Conservation (phyloP, 148 eudicot species). For the Nepenthes gracilis region DNA sequence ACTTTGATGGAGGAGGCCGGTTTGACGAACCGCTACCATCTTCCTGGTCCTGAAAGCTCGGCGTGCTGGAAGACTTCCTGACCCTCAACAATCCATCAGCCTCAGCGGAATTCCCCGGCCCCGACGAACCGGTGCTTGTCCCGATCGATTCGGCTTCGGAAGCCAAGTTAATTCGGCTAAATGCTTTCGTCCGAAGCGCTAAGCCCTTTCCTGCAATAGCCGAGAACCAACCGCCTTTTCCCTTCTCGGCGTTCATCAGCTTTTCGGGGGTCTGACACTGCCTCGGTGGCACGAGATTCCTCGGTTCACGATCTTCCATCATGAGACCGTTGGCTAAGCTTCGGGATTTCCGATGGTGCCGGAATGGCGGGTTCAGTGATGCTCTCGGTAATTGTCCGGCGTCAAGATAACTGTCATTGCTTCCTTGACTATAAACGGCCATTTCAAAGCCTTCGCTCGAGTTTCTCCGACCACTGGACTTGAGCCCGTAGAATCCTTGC, state of each 20-base stretch:
- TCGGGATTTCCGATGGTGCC: constrained; percentile 57
- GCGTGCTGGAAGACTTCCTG: constrained; percentile 72
- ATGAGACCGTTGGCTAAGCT: constrained; percentile 54
- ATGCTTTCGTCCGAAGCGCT: constrained; percentile 73
- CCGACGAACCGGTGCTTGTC: constrained; percentile 11
- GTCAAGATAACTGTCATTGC: constrained; percentile 22
- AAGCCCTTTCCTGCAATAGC: constrained; percentile 70
- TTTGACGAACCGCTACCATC: constrained; percentile 25
- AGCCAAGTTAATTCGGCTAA: constrained; percentile 39
- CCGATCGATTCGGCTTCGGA: constrained; percentile 26
- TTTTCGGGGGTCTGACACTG: constrained; percentile 58
- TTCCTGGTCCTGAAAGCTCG: constrained; percentile 70
- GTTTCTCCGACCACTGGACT: constrained; percentile 11
- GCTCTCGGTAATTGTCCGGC: constrained; percentile 31
- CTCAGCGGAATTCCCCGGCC: constrained; percentile 27
- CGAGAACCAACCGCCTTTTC: constrained; percentile 47
- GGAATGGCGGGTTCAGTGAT: constrained; percentile 31
- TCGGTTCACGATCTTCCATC: constrained; percentile 32
- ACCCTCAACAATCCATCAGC: constrained; percentile 38
- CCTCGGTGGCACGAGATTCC: constrained; percentile 18
- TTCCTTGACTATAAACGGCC: constrained; percentile 47
- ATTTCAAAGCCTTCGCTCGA: constrained; percentile 61
- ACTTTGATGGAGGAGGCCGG: constrained; percentile 46
- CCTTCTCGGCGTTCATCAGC: constrained; percentile 60
- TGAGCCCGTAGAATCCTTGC: constrained; percentile 77